Evolutionary conservation across 768 basidiomycete species (phyloP), one percentile per base, ranked within the genome.

Genomic region (Brasilioporus rufonigricans): DNA sequence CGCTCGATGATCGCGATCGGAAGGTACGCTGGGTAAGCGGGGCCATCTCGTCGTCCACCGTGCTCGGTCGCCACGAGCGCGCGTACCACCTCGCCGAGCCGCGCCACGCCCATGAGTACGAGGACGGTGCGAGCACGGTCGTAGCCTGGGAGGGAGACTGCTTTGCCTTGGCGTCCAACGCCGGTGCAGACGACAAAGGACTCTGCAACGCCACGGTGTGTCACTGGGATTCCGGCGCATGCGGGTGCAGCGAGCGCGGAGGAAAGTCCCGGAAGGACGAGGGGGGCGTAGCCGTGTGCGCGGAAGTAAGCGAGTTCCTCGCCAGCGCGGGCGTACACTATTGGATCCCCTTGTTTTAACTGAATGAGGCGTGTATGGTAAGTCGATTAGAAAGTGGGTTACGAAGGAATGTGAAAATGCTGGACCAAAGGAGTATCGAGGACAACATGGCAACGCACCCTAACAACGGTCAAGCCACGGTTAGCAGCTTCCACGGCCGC

Each of bases 271-370:
- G 97, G 97, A 18, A 98, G 77, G 60, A 98, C 82, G 56, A 91
- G 73, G 5, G 88, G 83, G 59, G 93, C 88, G 69, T 87, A 90
- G 2, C 93, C 95, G 44, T 86, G 85, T 44, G 83, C 72, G 13
- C 95, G 85, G 81, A 98, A 96, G 74, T 89, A 93, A 21, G 96
- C 78, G 1, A 98, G 84, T 72, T 99, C 97, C 67, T 98, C 96
- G 29, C 95, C 95, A 0, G 89, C 89, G 23, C 97, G 86, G 4
- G 92, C 97, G 66, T 97, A 99, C 0, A 99, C 84, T 16, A 89
- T 86, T 12, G 97, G 97, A 68, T 99, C 97, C 13, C 97, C 97
- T 77, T 98, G 97, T 74, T 99, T 98, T 18, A 99, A 78, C 90
- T 93, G 47, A 21, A 41, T 40, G 2, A 3, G 7, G n/a, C 16